Evolutionary conservation across 1,139 yeast genomes (phyloP), one percentile per base, ranked within the genome.

Genomic region (Geotrichum klebahnii): DNA sequence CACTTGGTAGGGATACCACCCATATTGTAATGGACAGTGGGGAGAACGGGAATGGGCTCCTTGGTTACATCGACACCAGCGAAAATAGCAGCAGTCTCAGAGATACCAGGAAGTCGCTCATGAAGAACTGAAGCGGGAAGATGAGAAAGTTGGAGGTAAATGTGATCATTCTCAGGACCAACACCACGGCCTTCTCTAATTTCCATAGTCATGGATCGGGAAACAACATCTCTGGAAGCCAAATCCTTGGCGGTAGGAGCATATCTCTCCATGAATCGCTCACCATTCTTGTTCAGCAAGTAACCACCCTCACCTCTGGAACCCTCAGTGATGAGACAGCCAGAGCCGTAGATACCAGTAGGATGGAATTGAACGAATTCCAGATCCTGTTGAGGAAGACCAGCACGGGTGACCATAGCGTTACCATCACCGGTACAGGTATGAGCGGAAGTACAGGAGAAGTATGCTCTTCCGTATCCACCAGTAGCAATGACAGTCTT

Each of bases 301-400:
- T 81, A 90, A 59, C 98, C 98, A 80, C 98, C 98, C 77, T 92
- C 98, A 79, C 98, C 98, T 78, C 98, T 85, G 60, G 97, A 95
- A 74, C 98, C 98, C 74, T 92, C 98, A 55, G 98, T 92, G 69
- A 92, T 92, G 75, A 92, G 77, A 77, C 97, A 92, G 58, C 98
- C 98, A 45, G 97, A 89, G 55, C 98, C 98, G 72, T 92, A 92
- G 70, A 92, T 92, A 79, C 98, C 98, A 36, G 97, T 89, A 56
- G 98, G 98, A 73, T 92, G 98, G 89, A 92, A 92, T 75, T 92
- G 98, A 56, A 92, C 92, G 67, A 92, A 92, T 75, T 92, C 98
- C 74, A 90, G 77, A 75, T 92, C 98, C 76, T 92, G 96, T 67
- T 90, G 78, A 53, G 98, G 98, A 71, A 90, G 81, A 55, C 98